Percentiles rank a stretch among this genome's conserved stretches.
Conservation (phyloP, 1,139 yeast species). For the Entelexis sorbosivorans region DNA sequence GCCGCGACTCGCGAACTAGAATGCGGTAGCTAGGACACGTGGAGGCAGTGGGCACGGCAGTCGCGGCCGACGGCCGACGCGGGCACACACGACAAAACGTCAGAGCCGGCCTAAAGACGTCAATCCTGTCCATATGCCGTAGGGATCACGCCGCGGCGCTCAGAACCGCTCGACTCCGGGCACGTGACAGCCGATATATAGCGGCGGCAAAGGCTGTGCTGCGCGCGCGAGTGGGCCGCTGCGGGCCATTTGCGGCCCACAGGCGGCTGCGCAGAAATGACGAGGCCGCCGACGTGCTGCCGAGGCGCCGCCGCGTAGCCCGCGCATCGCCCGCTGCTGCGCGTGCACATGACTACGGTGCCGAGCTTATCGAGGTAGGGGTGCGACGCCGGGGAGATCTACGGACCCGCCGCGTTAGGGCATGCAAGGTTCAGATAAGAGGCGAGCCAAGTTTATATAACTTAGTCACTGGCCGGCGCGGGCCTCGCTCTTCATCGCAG, state of each 20-base stretch:
- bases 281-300: too few species aligned
- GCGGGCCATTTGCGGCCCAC: too few species aligned
- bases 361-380: conserved; percentile 2
- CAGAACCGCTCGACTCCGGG: background rate
- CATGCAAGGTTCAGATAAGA: background rate
- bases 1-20: too few species aligned
- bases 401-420: background rate
- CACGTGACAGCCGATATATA: background rate
- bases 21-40: too few species aligned
- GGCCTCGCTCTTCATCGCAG: background rate
- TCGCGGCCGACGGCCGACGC: too few species aligned
- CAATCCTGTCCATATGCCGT: background rate
- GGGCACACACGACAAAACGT: too few species aligned
- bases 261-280: too few species aligned
- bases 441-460: background rate
- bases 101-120: background rate
- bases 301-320: too few species aligned
- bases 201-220: background rate
- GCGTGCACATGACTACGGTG: background rate
- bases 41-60: too few species aligned
- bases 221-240: too few species aligned
- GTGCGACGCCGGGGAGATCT: conserved; percentile 4
- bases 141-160: background rate
- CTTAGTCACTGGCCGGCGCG: background rate
- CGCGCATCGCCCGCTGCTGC: background rate